A percentile compares a stretch with the other conserved stretches of the same genome.
Conservation (phyloP, 2,329 filamentous ascomycete genomes). For the Fusarium sp. region DNA sequence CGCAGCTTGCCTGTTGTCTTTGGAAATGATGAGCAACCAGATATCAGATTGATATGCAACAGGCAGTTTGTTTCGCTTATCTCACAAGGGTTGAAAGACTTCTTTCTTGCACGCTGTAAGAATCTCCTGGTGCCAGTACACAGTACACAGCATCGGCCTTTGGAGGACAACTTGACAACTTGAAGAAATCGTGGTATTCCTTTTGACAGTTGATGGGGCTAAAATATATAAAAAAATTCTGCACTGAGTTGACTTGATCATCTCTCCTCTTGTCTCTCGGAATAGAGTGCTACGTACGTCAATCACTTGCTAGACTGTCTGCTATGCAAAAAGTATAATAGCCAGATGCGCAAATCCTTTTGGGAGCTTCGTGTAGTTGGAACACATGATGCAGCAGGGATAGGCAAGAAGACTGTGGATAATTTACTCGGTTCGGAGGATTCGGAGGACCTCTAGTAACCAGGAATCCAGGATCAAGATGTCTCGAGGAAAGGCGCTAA, state of each 20-base stretch:
- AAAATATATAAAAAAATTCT: not conserved
- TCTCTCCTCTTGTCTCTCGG: not conserved
- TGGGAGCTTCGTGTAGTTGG: constrained; percentile 9
- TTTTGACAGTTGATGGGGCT: not conserved
- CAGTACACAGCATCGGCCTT: not conserved
- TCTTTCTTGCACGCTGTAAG: not conserved
- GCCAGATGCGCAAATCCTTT: constrained; percentile 3
- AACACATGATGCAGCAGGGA: constrained; percentile 16
- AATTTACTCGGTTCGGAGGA: constrained; percentile 29
- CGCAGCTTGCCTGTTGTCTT: not conserved
- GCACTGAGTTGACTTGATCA: not conserved
- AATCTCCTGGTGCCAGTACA: not conserved
- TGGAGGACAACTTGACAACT: not conserved
- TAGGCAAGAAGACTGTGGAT: constrained; percentile 5
- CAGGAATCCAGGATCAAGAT: constrained; percentile 23
- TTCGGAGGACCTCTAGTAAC: constrained; percentile 22
- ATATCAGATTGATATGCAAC: constrained; percentile 6
- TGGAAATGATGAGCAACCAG: constrained; percentile 1
- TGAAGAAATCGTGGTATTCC: not conserved
- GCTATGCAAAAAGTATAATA: not conserved
- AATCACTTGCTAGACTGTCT: not conserved
- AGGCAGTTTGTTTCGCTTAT: constrained; percentile 24
- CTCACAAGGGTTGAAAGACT: constrained; percentile 3
- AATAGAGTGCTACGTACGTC: not conserved
- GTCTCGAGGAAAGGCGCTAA: constrained; percentile 27